phyloP scores from a whole-genome alignment of 495 filamentous ascomycete genomes.

The Articulospora tetracladia region DNA sequence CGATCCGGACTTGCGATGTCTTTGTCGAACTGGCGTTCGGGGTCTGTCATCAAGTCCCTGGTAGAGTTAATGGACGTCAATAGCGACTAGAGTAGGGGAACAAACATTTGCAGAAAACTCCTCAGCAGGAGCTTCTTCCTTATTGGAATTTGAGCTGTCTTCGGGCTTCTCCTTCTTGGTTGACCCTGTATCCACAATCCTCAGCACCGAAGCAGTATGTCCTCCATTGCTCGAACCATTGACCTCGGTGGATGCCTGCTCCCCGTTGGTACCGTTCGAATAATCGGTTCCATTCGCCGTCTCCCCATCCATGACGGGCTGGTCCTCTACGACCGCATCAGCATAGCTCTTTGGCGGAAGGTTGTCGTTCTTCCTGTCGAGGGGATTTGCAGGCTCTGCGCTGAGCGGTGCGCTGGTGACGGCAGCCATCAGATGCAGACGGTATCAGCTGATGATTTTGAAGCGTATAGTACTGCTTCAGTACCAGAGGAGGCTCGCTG shows the following conservation, averaged over 20 bases:
- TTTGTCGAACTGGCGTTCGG: slow-evolving; percentile 14
- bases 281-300: not conserved
- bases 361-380: slow-evolving; percentile 15
- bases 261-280: slow-evolving; percentile 1
- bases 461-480: not conserved
- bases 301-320: slow-evolving; percentile 4
- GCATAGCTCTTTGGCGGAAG: slow-evolving; percentile 24
- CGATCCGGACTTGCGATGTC: slow-evolving; percentile 20
- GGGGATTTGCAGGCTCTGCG: slow-evolving; percentile 13
- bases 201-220: slow-evolving; percentile 15
- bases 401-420: slow-evolving; percentile 5
- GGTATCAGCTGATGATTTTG: not conserved
- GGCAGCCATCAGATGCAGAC: slow-evolving; percentile 12
- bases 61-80: not conserved
- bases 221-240: not conserved
- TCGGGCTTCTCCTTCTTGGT: not conserved
- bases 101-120: slow-evolving; percentile 15
- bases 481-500: not conserved
- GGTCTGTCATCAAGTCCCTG: slow-evolving; percentile 25
- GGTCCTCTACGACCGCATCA: slow-evolving; percentile 19
- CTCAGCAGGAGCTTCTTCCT: slow-evolving; percentile 2
- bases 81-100: not conserved
- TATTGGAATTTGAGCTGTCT: slow-evolving; percentile 7
- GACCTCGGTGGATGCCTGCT: not conserved
- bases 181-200: slow-evolving; percentile 18